These are phyloP conservation scores for Stenogyne calaminthoides DNA, from an alignment of 305 asterid genomes.

Conservation along the genomic window DNA sequence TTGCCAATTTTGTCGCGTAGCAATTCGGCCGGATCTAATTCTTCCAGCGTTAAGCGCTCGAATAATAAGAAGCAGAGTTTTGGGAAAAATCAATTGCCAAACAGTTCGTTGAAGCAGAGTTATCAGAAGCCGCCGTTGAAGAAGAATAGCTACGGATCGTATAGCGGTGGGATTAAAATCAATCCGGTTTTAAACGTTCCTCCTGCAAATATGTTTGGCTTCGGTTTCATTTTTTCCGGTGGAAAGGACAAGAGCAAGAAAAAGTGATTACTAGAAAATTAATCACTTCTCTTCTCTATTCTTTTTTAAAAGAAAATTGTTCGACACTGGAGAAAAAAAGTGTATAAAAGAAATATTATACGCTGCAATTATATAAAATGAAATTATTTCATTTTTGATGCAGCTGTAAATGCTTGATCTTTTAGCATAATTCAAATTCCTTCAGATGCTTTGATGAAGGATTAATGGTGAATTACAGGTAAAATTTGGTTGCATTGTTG, in stretches of 20 bases:
- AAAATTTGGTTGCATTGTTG: background rate
- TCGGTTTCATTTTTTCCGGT: slow-evolving; percentile 46
- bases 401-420: too few species aligned
- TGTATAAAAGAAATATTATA: too few species aligned
- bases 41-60: slow-evolving; percentile 48
- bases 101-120: too few species aligned
- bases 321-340: too few species aligned
- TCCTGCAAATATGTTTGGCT: slow-evolving; percentile 51
- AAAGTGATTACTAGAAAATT: slow-evolving; percentile 25
- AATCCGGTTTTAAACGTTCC: slow-evolving; percentile 58
- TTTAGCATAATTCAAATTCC: background rate
- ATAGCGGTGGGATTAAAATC: slow-evolving; percentile 43
- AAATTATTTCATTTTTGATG: too few species aligned
- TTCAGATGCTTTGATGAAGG: too few species aligned
- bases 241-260: slow-evolving; percentile 46
- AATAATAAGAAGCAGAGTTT: slow-evolving; percentile 40
- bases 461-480: background rate
- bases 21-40: slow-evolving; percentile 70
- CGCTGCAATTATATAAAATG: too few species aligned
- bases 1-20: slow-evolving; percentile 69
- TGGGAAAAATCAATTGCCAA: slow-evolving; percentile 32
- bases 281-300: background rate
- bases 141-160: slow-evolving; percentile 42
- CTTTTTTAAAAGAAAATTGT: background rate
- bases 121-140: too few species aligned